Conservation (phyloP, 768 basidiomycete species). For the Suillus weaverae region DNA sequence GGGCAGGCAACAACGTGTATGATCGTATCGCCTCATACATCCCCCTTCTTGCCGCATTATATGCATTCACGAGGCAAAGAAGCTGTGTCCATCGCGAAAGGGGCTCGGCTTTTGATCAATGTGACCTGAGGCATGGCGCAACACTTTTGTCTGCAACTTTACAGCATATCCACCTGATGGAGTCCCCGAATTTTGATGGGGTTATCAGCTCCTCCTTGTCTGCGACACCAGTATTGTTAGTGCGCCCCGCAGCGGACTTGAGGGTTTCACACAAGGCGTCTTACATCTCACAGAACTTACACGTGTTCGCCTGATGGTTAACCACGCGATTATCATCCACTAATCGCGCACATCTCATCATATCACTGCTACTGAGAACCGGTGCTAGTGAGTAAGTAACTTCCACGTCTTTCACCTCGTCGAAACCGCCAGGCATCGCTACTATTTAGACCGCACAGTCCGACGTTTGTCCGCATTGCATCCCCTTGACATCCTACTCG, state of each 20-base stretch:
- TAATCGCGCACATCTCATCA: slow-evolving; percentile 34
- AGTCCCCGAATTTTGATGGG: background rate
- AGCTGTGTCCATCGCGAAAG: background rate
- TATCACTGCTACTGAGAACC: slow-evolving; percentile 25
- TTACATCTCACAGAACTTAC: slow-evolving; percentile 11
- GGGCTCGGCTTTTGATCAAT: background rate
- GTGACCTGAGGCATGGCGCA: background rate
- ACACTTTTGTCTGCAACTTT: background rate
- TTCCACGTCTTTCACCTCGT: slow-evolving; percentile 32
- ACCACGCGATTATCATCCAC: slow-evolving; percentile 38
- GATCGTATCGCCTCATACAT: background rate
- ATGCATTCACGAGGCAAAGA: background rate
- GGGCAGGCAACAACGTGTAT: slow-evolving; percentile 5
- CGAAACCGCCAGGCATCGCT: slow-evolving; percentile 36
- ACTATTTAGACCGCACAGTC: slow-evolving; percentile 30
- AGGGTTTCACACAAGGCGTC: background rate
- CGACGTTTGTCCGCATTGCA: slow-evolving; percentile 22
- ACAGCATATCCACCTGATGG: background rate
- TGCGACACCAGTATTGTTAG: background rate
- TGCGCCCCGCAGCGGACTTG: background rate
- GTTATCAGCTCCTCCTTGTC: background rate
- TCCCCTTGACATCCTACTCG: slow-evolving; percentile 15
- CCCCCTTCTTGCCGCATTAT: background rate
- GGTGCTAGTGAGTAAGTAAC: slow-evolving; percentile 16
- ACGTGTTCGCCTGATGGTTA: slow-evolving; percentile 32